Percentiles rank a stretch among this genome's conserved stretches.
phyloP scores from a whole-genome alignment of 23 red algal genomes.

The Gracilaria vermiculophylla region DNA sequence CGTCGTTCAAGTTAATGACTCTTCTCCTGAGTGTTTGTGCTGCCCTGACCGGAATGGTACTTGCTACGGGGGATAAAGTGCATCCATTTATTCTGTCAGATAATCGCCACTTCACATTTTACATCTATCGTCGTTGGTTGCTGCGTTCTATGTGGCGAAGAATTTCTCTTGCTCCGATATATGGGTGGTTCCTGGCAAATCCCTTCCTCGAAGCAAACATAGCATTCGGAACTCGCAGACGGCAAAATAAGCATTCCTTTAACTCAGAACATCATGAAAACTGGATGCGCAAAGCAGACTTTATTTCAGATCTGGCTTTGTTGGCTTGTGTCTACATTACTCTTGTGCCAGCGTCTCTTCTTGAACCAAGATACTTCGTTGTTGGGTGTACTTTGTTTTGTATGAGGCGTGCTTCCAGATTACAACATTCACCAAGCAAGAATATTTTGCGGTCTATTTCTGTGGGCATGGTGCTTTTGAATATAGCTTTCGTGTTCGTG shows the following conservation, averaged over 20 bases:
- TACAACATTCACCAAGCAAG: not conserved
- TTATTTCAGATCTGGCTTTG: slow-evolving; percentile 9
- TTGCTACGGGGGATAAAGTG: slow-evolving; percentile 43
- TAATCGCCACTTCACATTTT: slow-evolving; percentile 94
- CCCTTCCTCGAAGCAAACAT: not conserved
- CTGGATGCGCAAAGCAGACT: not conserved
- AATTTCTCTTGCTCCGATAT: slow-evolving; percentile 55
- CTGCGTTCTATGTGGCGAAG: slow-evolving; percentile 2
- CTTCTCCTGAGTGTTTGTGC: not conserved
- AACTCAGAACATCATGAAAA: not conserved
- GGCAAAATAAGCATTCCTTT: not conserved
- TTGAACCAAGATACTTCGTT: slow-evolving; percentile 85
- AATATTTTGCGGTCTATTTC: not conserved
- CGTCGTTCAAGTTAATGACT: not conserved
- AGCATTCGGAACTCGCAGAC: not conserved
- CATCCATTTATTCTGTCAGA: slow-evolving; percentile 94
- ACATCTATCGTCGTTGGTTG: slow-evolving; percentile 68
- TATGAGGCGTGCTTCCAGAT: not conserved
- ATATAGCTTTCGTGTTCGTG: slow-evolving; percentile 51
- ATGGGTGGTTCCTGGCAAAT: slow-evolving; percentile 20
- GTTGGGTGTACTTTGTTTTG: slow-evolving; percentile 37
- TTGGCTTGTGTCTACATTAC: not conserved
- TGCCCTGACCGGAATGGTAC: not conserved
- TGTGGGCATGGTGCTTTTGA: slow-evolving; percentile 26
- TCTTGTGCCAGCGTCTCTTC: slow-evolving; percentile 52